These are phyloP conservation scores for Amphibolis antarctica DNA, from an alignment of 106 monocot species.

Conservation along the genomic window DNA sequence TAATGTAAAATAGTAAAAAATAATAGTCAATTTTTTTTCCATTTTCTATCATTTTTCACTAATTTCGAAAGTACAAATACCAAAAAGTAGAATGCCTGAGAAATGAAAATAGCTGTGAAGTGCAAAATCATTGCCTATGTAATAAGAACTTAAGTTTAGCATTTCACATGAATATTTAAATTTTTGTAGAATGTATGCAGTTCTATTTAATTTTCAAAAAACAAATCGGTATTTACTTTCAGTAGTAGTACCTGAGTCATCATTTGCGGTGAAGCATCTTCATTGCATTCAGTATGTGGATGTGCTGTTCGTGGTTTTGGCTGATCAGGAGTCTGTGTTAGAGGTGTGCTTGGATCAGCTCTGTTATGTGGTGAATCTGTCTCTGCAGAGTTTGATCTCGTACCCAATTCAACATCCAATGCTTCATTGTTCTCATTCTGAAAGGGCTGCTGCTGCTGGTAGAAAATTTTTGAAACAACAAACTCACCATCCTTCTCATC, in stretches of 20 bases:
- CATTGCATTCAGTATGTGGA: constrained; percentile 19
- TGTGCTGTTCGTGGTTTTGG: constrained; percentile 21
- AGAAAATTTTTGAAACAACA: constrained; percentile 84
- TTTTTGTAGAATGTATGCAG: too few relatives aligned
- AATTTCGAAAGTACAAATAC: too few relatives aligned
- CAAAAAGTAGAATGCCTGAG: too few relatives aligned
- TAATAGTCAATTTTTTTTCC: too few relatives aligned
- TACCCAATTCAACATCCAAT: constrained; percentile 9
- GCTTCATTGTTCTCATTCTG: constrained; percentile 24
- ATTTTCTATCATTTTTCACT: too few relatives aligned
- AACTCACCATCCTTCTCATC: constrained; percentile 72
- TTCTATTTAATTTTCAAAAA: too few relatives aligned
- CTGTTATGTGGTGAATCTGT: neutral
- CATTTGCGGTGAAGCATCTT: constrained; percentile 6
- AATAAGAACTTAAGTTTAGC: too few relatives aligned
- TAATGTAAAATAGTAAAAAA: too few relatives aligned
- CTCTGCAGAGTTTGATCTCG: neutral
- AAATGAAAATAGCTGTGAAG: too few relatives aligned
- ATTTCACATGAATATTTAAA: too few relatives aligned
- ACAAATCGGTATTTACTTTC: too few relatives aligned
- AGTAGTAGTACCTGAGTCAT: constrained; percentile 23
- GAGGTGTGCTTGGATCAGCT: constrained; percentile 61
- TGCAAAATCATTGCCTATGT: too few relatives aligned
- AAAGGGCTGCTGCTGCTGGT: constrained; percentile 32
- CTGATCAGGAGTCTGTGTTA: constrained; percentile 45